A percentile compares a stretch with the other conserved stretches of the same genome.
Conservation (phyloP, 768 basidiomycete species). For the Auricularia sp. region DNA sequence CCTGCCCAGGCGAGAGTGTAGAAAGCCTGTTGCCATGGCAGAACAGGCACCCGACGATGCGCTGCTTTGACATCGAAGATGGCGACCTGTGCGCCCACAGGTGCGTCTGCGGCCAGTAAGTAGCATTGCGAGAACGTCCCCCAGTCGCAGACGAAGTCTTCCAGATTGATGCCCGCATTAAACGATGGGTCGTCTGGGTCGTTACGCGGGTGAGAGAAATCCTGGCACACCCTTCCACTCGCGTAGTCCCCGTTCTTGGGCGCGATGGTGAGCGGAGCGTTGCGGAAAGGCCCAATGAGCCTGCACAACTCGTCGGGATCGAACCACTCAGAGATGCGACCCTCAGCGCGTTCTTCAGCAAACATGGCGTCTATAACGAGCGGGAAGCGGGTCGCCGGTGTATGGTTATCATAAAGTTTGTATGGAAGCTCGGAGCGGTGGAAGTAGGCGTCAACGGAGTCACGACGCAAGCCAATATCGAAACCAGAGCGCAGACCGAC, state of each 20-base stretch:
- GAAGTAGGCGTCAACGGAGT: too few relatives aligned
- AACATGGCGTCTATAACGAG: background rate
- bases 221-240: slow-evolving; percentile 15
- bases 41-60: slow-evolving; percentile 1
- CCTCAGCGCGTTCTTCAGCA: background rate
- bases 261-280: slow-evolving; percentile 22
- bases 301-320: slow-evolving; percentile 12
- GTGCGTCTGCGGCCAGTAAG: slow-evolving; percentile 6
- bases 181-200: slow-evolving; percentile 19
- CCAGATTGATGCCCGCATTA: slow-evolving; percentile 23
- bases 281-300: slow-evolving; percentile 23
- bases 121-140: slow-evolving; percentile 10
- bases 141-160: slow-evolving; percentile 15
- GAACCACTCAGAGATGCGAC: slow-evolving; percentile 2
- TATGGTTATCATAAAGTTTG: background rate
- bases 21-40: slow-evolving; percentile 12
- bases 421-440: background rate
- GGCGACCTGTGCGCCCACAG: slow-evolving; percentile 6
- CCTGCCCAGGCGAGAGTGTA: slow-evolving; percentile 17
- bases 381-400: background rate
- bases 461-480: too few relatives aligned
- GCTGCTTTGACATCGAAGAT: slow-evolving; percentile 9
- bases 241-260: slow-evolving; percentile 9
- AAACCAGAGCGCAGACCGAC: too few relatives aligned
- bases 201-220: slow-evolving; percentile 23